A percentile compares a stretch with the other conserved stretches of the same genome.
These are phyloP conservation scores for Phytophthora kernoviae DNA, from an alignment of 352 stramenopile genomes.

Conservation along the genomic window DNA sequence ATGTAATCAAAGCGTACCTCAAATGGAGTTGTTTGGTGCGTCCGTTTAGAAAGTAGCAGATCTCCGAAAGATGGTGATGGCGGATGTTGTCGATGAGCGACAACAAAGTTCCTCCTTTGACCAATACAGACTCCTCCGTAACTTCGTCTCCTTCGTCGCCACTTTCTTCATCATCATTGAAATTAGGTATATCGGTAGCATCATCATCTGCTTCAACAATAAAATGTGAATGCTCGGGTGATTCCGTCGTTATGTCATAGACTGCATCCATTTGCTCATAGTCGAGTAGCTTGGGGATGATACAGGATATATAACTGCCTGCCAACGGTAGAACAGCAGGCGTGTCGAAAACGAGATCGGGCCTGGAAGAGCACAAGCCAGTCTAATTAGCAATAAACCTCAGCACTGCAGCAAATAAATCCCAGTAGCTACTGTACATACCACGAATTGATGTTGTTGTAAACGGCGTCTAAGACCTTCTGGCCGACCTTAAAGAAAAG, in stretches of 20 bases:
- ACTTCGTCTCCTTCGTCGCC: conserved; percentile 32
- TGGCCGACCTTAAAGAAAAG: conserved; percentile 81
- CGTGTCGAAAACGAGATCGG: conserved; percentile 44
- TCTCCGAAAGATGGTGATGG: conserved; percentile 75
- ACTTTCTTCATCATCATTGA: conserved; percentile 42
- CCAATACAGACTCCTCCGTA: conserved; percentile 30
- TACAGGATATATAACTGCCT: conserved; percentile 77
- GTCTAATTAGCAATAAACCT: conserved; percentile 4
- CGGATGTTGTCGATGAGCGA: conserved; percentile 35
- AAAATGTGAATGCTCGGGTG: conserved; percentile 58
- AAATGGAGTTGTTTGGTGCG: conserved; percentile 55
- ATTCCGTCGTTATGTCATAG: conserved; percentile 35
- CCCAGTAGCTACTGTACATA: conserved; percentile 20
- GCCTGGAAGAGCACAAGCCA: conserved; percentile 38
- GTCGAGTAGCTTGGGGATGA: conserved; percentile 70
- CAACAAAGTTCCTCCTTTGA: conserved; percentile 55
- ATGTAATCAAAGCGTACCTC: conserved; percentile 38
- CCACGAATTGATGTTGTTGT: conserved; percentile 75
- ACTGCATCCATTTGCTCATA: conserved; percentile 49
- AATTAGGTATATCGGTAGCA: conserved; percentile 29
- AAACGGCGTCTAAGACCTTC: conserved; percentile 69
- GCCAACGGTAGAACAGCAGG: conserved; percentile 68
- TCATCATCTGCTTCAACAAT: conserved; percentile 57
- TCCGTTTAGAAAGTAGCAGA: conserved; percentile 63
- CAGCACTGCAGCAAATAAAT: not conserved